Conservation (phyloP, 1,284 basidiomycete genomes). For the Ceratobasidium papillatum region DNA sequence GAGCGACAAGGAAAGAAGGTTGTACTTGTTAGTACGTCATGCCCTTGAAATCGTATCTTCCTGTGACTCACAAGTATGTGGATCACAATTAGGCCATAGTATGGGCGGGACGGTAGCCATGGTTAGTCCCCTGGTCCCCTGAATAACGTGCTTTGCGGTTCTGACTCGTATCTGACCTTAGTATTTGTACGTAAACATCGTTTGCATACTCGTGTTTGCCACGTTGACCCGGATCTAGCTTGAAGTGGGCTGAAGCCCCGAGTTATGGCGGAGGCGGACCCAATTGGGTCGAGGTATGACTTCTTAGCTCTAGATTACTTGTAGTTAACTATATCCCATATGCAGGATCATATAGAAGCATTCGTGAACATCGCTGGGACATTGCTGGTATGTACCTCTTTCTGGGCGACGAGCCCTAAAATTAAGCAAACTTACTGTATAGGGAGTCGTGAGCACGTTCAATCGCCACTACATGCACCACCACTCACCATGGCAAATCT, state of each 20-base stretch:
- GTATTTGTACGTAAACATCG: conserved; percentile 67
- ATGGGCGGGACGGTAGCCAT: conserved; percentile 34
- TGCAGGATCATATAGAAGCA: conserved; percentile 78
- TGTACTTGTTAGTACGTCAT: conserved; percentile 66
- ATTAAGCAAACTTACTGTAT: conserved; percentile 28
- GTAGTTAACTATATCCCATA: background rate
- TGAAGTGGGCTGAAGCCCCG: conserved; percentile 97
- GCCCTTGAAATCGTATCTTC: background rate
- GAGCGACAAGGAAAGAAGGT: conserved; percentile 79
- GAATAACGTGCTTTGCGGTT: background rate
- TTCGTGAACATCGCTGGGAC: conserved; percentile 89
- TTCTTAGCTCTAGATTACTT: background rate
- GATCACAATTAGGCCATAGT: conserved; percentile 14
- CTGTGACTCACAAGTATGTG: background rate
- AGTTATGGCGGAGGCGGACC: conserved; percentile 85
- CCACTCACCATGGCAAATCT: background rate
- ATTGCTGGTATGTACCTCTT: conserved; percentile 67
- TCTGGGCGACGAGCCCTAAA: background rate
- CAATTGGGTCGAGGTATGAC: conserved; percentile 86
- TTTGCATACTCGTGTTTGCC: background rate
- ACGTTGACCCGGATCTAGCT: conserved; percentile 55
- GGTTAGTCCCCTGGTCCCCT: background rate
- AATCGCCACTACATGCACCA: background rate
- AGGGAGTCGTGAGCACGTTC: conserved; percentile 73
- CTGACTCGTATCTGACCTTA: conserved; percentile 47